phyloP scores from a whole-genome alignment of 176 grass and related monocot species.

The Olyra latifolia region DNA sequence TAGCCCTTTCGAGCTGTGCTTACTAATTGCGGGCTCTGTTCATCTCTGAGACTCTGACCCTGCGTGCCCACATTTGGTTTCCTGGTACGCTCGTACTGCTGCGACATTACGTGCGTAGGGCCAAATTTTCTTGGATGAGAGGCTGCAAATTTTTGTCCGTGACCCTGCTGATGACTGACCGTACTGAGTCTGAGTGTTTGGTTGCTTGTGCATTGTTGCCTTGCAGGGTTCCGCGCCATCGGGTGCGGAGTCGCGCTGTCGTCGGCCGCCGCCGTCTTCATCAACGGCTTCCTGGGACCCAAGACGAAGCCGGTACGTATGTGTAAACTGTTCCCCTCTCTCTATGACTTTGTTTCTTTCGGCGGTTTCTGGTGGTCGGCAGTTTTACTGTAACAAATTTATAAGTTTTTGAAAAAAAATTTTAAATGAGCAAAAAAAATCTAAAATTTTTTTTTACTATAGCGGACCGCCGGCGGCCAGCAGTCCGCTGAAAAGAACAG shows the following conservation, averaged over 20 bases:
- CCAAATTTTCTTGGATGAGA: neutral
- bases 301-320: conserved; percentile 46
- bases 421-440: too few relatives aligned
- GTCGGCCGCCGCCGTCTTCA: conserved; percentile 41
- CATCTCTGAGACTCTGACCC: too few relatives aligned
- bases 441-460: too few relatives aligned
- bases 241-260: conserved; percentile 52
- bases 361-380: too few relatives aligned
- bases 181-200: neutral
- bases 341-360: neutral
- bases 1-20: neutral
- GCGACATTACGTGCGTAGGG: neutral
- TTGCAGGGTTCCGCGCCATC: conserved; percentile 61
- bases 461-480: too few relatives aligned
- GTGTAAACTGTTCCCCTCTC: neutral
- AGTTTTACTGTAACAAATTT: too few relatives aligned
- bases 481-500: too few relatives aligned
- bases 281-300: conserved; percentile 56
- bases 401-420: too few relatives aligned
- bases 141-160: neutral
- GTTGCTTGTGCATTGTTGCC: neutral
- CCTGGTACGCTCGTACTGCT: neutral
- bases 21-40: neutral
- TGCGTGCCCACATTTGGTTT: neutral
- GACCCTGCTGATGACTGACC: neutral